A percentile compares a stretch with the other conserved stretches of the same genome.
phyloP scores from a whole-genome alignment of 805 yeast genomes.

The Yamadazyma endophytica region DNA sequence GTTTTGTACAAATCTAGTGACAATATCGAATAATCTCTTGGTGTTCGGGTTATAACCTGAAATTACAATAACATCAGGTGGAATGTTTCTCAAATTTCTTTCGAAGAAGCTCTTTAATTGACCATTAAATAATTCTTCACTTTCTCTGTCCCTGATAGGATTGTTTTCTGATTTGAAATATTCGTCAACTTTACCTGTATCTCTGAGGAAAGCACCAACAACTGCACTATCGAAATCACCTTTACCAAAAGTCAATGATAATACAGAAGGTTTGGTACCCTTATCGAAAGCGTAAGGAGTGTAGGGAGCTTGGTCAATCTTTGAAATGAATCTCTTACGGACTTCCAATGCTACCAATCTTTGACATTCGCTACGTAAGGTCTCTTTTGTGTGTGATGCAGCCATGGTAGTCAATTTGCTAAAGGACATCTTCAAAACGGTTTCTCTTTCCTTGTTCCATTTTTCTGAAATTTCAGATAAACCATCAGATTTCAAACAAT shows the following conservation, averaged over 20 bases:
- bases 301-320: constrained; percentile 90
- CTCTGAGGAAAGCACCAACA: constrained; percentile 73
- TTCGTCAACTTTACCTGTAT: constrained; percentile 74
- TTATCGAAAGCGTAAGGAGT: constrained; percentile 72
- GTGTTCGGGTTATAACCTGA: constrained; percentile 82
- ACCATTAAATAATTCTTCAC: constrained; percentile 45
- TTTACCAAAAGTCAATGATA: constrained; percentile 81
- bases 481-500: constrained; percentile 68
- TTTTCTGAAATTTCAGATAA: constrained; percentile 67
- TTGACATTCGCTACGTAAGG: constrained; percentile 71
- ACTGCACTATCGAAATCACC: constrained; percentile 85
- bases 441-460: constrained; percentile 78
- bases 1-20: constrained; percentile 52
- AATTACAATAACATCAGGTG: constrained; percentile 86
- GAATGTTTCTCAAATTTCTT: constrained; percentile 43
- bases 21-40: constrained; percentile 53
- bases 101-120: constrained; percentile 69
- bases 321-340: constrained; percentile 62
- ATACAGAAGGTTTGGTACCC: constrained; percentile 82
- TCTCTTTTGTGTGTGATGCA: constrained; percentile 76
- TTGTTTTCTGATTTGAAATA: constrained; percentile 73
- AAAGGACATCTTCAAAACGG: constrained; percentile 63
- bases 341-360: constrained; percentile 63
- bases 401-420: constrained; percentile 63
- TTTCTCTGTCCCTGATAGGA: constrained; percentile 48